Evolutionary conservation across 1,284 basidiomycete species (phyloP).

Genomic region (Mycosarcoma mackinlayi): DNA sequence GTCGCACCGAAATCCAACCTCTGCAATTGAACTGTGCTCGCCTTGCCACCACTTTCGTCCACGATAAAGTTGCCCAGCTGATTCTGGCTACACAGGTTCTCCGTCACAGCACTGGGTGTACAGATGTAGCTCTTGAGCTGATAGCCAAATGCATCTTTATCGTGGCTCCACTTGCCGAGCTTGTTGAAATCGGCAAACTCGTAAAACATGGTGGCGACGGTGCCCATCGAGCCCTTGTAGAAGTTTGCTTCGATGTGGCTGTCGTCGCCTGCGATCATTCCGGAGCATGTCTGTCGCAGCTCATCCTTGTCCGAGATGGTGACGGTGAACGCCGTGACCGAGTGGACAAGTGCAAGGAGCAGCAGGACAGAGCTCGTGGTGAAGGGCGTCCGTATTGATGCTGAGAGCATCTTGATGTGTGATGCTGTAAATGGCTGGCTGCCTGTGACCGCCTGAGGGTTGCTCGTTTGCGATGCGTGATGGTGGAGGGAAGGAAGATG

Average conservation of each 20-base stretch:
- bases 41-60: constrained; percentile 37
- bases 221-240: constrained; percentile 80
- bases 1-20: constrained; percentile 51
- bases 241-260: constrained; percentile 84
- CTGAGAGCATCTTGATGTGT: constrained; percentile 5
- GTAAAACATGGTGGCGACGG: constrained; percentile 91
- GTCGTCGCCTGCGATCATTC: constrained; percentile 85
- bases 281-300: constrained; percentile 85
- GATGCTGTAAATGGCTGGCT: neutral
- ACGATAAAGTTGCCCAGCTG: constrained; percentile 62
- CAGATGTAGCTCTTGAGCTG: constrained; percentile 76
- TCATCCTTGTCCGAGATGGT: constrained; percentile 73
- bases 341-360: constrained; percentile 6
- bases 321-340: constrained; percentile 46
- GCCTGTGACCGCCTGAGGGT: too few species aligned
- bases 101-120: constrained; percentile 37
- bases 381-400: constrained; percentile 16
- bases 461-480: too few species aligned
- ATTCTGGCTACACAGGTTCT: constrained; percentile 44
- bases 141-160: constrained; percentile 64
- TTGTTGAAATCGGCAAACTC: constrained; percentile 89
- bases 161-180: constrained; percentile 75
- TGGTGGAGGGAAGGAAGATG: neutral
- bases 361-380: neutral
- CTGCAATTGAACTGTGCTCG: constrained; percentile 40